Evolutionary conservation across 164 flowering plant species (phyloP), one percentile per base, ranked within the genome.

Genomic region (Kalanchoe fedtschenkoi): DNA sequence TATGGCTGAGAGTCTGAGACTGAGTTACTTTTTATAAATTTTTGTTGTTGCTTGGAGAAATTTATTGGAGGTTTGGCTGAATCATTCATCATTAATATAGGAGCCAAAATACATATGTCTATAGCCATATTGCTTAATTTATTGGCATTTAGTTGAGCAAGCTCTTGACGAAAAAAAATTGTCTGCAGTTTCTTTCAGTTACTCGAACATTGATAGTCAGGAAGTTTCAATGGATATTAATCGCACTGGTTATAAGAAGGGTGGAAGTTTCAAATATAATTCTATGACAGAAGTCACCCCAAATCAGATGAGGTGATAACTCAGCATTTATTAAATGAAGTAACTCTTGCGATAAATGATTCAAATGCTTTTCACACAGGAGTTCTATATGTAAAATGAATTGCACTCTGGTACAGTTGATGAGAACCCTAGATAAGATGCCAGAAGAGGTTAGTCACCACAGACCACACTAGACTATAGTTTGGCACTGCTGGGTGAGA

Each of bases 311-410:
- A 86, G 90, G 97, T 83, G 67, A 66, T 33, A 37, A 24, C 62
- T 34, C 34, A 30, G 14, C 8, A 19, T 47, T 47, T 47, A 21
- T 9, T 37, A 37, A n/a, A 22, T 19, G 0, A 21, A 21, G 54
- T 6, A 8, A 8, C 30, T 22, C 54, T 22, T 14, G 17, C 21
- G 32, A 21, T 2, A 30, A n/a, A 55, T 22, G 32, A 19, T 30
- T 10, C 6, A 60, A 39, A 11, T 17, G 34, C 11, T 62, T 42
- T 47, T 47, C 54, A 47, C 24, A 2, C 68, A 89, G 98, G 95
- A 89, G 91, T 66, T 89, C 93, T 68, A 96, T 97, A 42, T 89
- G 98, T 71, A 92, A 88, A 70, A 89, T 92, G 98, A 78, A 89
- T 47, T 83, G 97, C 0, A 92, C 96, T 11, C 78, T 92, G 55